A percentile compares a stretch with the other conserved stretches of the same genome.
phyloP scores from a whole-genome alignment of 2,329 filamentous ascomycete species.

The Colletotrichum caudatum region DNA sequence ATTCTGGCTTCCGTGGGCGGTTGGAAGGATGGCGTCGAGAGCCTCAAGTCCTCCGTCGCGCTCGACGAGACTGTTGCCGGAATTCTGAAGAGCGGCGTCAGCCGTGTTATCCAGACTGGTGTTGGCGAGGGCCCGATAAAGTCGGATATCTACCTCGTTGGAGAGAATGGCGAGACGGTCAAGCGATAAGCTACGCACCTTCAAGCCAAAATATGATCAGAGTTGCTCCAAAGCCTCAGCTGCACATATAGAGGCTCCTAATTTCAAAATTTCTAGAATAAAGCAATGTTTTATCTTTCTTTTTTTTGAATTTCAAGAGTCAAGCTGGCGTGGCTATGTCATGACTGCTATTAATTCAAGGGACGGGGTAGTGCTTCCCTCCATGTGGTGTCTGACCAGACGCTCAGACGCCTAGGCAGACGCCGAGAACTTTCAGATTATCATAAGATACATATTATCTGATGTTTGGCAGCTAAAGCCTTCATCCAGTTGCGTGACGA shows the following conservation, averaged over 20 bases:
- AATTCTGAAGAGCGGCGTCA: slow-evolving; percentile 81
- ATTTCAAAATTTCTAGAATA: background rate
- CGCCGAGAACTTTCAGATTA: no score
- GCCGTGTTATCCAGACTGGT: slow-evolving; percentile 88
- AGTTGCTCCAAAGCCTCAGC: background rate
- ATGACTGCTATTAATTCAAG: background rate
- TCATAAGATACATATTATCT: no score
- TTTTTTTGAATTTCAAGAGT: no score
- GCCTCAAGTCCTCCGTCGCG: slow-evolving; percentile 66
- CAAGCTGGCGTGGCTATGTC: background rate
- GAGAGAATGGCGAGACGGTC: slow-evolving; percentile 69
- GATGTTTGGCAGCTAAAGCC: no score
- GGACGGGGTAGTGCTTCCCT: background rate
- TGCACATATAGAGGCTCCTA: background rate
- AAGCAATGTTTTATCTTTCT: no score
- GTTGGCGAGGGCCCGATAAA: slow-evolving; percentile 91
- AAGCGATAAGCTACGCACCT: slow-evolving; percentile 44
- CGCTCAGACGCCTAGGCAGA: no score
- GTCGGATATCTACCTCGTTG: slow-evolving; percentile 82
- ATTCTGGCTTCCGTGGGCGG: slow-evolving; percentile 74
- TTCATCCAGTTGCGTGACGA: no score
- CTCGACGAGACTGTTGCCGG: slow-evolving; percentile 75
- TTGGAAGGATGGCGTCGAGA: slow-evolving; percentile 73
- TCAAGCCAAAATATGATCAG: background rate
- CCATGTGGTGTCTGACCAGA: no score